Base-by-base conservation (phyloP, 108 stramenopile species). In the Nitzschia putrida region DNA sequence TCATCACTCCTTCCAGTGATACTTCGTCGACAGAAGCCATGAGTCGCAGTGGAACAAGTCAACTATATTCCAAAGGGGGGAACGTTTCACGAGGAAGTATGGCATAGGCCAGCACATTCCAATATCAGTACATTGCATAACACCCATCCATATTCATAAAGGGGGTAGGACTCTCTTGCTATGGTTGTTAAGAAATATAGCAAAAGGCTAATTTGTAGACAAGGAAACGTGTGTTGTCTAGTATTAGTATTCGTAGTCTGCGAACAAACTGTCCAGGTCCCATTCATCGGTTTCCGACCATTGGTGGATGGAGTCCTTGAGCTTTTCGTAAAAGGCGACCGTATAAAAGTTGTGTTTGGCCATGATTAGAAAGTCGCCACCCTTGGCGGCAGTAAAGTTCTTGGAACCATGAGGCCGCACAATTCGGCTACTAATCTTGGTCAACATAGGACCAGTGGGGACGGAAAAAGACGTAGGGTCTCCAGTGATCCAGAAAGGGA, bases 351-450 rank as follows among this genome's bases (percentile, higher is more conserved):
- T 61, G 16, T 49, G 38, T 10, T 72, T 43, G 21, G 56, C 65
- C 54, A 78, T 78, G 44, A 78, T 78, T 20, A 72, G 7, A 56
- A 61, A 78, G 49, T 78, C 77, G 10, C 77, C 77, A 13, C 40
- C 66, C 25, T 68, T 64, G 21, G 39, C 45, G 6, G 53, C 55
- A 43, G 58, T 57, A 26, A 56, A 42, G 21, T 68, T 59, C 68
- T 69, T 69, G 42, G 66, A 37, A 34, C 57, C 61, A n/a, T 0
- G 18, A 26, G 57, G 54, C 3, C 37, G 43, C 18, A 69, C 40
- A 29, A 69, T 57, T 13, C 68, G 67, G 13, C 34, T 61, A 21
- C 66, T 68, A 45, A 76, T 69, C 26, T 68, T 68, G 18, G 39
- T 64, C 11, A 53, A 51, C 22, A 51, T 57, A 22, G 22, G 37